These are phyloP conservation scores for Pseudocercospora vitis DNA, from an alignment of 2,329 filamentous ascomycete species.

Conservation along the genomic window DNA sequence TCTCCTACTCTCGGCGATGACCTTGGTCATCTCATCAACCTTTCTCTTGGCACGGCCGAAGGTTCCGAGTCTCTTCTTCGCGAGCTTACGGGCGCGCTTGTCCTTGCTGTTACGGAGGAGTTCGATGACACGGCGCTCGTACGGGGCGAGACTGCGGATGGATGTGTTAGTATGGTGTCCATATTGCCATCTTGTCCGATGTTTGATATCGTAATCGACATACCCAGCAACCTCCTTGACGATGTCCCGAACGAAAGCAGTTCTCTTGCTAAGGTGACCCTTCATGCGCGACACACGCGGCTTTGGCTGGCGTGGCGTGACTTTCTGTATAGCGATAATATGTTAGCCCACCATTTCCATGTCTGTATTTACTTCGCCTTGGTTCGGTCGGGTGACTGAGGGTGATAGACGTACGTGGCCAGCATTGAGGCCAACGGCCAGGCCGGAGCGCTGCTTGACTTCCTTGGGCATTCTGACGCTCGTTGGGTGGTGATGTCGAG, in stretches of 20 bases:
- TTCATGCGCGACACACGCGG: slow-evolving; percentile 68
- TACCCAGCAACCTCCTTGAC: slow-evolving; percentile 98
- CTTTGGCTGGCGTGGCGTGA: slow-evolving; percentile 53
- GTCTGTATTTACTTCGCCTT: slow-evolving; percentile 9
- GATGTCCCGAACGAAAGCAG: slow-evolving; percentile 93
- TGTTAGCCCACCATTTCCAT: slow-evolving; percentile 27
- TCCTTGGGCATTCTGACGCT: slow-evolving; percentile 52
- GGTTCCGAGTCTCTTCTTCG: slow-evolving; percentile 99
- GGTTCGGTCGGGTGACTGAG: slow-evolving; percentile 10
- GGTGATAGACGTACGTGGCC: slow-evolving; percentile 60
- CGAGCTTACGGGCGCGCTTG: slow-evolving; percentile 98
- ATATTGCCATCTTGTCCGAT: not conserved
- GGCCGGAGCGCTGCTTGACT: slow-evolving; percentile 55
- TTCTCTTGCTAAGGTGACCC: slow-evolving; percentile 95
- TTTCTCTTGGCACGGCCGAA: slow-evolving; percentile 99
- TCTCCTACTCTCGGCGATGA: slow-evolving; percentile 94
- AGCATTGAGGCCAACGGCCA: slow-evolving; percentile 63
- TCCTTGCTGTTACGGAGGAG: slow-evolving; percentile 98
- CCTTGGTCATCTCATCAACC: slow-evolving; percentile 97
- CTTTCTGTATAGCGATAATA: slow-evolving; percentile 41
- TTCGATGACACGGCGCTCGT: slow-evolving; percentile 99
- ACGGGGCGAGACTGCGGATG: slow-evolving; percentile 44
- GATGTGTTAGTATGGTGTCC: slow-evolving; percentile 21
- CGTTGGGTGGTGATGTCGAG: slow-evolving; percentile 28
- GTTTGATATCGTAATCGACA: too few relatives aligned